Base-by-base conservation (phyloP, 371 early-diverging fungal species). In the Mucor piriformis region DNA sequence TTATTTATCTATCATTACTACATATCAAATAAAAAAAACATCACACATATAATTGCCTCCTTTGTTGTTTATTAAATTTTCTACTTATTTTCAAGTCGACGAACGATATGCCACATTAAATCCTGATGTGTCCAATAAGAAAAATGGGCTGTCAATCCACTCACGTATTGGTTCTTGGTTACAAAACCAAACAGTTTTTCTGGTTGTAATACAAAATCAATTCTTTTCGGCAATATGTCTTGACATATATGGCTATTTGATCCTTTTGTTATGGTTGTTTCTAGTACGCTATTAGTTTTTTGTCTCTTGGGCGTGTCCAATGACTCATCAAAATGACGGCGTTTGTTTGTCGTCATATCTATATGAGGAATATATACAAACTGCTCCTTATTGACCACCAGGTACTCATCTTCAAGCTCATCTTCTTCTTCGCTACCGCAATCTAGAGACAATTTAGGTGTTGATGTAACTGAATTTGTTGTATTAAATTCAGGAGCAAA, bases 101-200 rank as follows among this genome's bases (percentile, higher is more conserved):
- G 59, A 15, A 81, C 68, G 12, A 81, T 70, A 63, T 81, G 81
- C 81, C 81, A 81, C 43, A 77, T 48, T 12, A 81, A 55, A 64
- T 81, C 81, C 42, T 71, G 73, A 54, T 73, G 70, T 12, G 71
- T 73, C 81, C 81, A 81, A 51, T 81, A 81, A 15, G 78, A 81
- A 56, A 81, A 81, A 56, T 81, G 81, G 1, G 78, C 81, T 23
- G 78, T 68, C 2, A 81, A 42, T 0, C 78, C 78, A 11, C 74
- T 71, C 6, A 81, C 24, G 42, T 81, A 81, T 3, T 37, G 32
- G 34, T 79, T 76, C 43, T 76, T 79, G 0, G 55, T 54, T 20
- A 81, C 61, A 61, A 66, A 67, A 38, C 76, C 72, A 72, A 76
- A 65, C 32, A 74, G 68, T 15, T 69, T 67, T 34, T 77, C 81